Evolutionary conservation across 2,329 filamentous ascomycete genomes (phyloP), one percentile per base, ranked within the genome.

Genomic region (Arthrobotrys sphaeroides): DNA sequence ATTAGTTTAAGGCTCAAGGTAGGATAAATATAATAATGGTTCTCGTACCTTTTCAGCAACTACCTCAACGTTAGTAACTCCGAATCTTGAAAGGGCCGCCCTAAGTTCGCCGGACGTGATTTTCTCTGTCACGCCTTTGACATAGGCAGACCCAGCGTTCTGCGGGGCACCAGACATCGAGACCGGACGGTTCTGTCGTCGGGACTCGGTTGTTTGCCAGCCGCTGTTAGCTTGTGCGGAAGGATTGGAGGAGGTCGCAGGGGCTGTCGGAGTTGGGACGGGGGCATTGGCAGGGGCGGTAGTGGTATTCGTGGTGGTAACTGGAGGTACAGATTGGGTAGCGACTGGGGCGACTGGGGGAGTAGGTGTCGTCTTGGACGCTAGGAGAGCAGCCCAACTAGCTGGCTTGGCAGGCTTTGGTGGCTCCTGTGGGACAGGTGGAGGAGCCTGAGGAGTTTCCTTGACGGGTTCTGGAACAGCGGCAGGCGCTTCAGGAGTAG

Each of bases 71-170:
- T 90, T 89, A 66, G 86, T 85, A 69, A 94, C 83, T 78, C 92
- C 90, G 79, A 90, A 93, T 79, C 89, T 88, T 79, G 89, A 86
- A 60, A 99, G 85, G 64, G 88, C 87, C 62, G 87, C 86, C 82
- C 87, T 90, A 73, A 99, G 86, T 51, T 92, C 88, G 42, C 89
- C 88, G 12, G 89, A 87, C 81, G 92, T 88, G 61, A 99, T 90
- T n/a, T 51, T 94, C 33, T 96, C 93, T 57, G 90, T 94, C 57
- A 98, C 94, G 80, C 94, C 96, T 86, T 97, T 97, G 83, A 99
- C 93, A 83, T 97, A 98, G 18, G 91, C 95, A 79, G 93, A 88
- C 64, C 90, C 90, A 49, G 72, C 69, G n/a, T 65, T 72, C 4
- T 67, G 57, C 38, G 77, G 26, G 68, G 67, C 81, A 72, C 81